Conservation (phyloP, 106 monocot genomes). For the Apostasia shenzhenica region DNA sequence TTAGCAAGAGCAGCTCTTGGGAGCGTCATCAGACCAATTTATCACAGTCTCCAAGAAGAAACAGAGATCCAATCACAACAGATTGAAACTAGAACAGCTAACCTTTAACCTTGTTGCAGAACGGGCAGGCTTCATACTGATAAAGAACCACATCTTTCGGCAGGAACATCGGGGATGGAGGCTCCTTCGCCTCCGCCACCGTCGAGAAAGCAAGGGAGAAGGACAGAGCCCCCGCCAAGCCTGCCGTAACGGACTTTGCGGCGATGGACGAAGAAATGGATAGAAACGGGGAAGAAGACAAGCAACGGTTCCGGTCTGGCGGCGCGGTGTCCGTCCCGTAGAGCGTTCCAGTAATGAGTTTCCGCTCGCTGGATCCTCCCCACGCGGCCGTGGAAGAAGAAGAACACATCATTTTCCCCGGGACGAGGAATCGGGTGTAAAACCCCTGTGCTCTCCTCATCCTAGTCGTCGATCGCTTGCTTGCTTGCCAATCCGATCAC, state of each 20-base stretch:
- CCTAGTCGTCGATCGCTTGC: no score
- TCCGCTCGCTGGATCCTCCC: neutral
- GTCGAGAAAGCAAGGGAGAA: constrained; percentile 41
- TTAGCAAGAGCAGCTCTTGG: no score
- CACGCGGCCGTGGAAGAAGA: no score
- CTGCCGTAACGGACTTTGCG: constrained; percentile 27
- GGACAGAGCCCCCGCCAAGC: constrained; percentile 71
- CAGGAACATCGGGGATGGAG: constrained; percentile 19
- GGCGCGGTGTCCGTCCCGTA: neutral
- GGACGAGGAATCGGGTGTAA: no score
- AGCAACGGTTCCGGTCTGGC: neutral
- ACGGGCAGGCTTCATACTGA: constrained; percentile 97
- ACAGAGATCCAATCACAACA: no score
- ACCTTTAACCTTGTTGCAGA: constrained; percentile 99
- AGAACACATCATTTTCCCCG: no score
- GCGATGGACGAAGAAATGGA: neutral
- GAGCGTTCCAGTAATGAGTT: neutral
- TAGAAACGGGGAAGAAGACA: neutral
- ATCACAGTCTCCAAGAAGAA: no score
- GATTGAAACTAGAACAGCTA: neutral
- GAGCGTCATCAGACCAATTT: no score
- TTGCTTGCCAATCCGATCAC: no score
- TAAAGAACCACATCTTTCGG: constrained; percentile 84
- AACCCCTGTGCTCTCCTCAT: no score
- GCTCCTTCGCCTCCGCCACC: constrained; percentile 61